Conservation (phyloP, 2,329 filamentous ascomycete species). For the Hypoxylon sp. region DNA sequence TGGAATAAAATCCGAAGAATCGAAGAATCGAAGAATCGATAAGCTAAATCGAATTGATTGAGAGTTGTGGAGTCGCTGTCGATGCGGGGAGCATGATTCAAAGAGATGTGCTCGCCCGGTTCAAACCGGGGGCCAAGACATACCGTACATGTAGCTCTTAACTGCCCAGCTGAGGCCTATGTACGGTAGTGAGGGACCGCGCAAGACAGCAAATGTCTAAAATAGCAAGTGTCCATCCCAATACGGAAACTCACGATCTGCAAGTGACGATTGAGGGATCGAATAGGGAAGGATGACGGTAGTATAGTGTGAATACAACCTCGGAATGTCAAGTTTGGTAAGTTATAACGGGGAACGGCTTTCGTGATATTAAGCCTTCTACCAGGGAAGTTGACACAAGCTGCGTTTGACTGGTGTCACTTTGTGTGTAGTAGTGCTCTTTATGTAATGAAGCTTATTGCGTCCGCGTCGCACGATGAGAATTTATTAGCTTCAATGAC, state of each 20-base stretch:
- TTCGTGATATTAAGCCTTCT: conserved; percentile 12
- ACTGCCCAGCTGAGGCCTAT: conserved; percentile 23
- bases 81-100: conserved; percentile 5
- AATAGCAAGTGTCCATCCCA: conserved; percentile 12
- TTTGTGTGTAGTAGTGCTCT: conserved; percentile 9
- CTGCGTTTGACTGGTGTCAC: conserved; percentile 20
- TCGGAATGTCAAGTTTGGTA: conserved; percentile 7
- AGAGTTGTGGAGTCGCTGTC: background rate
- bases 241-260: conserved; percentile 16
- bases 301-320: conserved; percentile 6
- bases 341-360: conserved; percentile 6
- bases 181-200: conserved; percentile 14
- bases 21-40: background rate
- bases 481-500: background rate
- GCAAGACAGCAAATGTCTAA: conserved; percentile 9
- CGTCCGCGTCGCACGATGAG: conserved; percentile 1
- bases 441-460: conserved; percentile 24
- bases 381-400: conserved; percentile 13
- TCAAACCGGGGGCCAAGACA: background rate
- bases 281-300: conserved; percentile 8
- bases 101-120: background rate
- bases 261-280: conserved; percentile 3
- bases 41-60: conserved; percentile 8
- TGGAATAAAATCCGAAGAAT: conserved; percentile 5
- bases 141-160: background rate